These are phyloP conservation scores for Potentilla sterilis DNA, from an alignment of 306 rosid species.

Conservation along the genomic window DNA sequence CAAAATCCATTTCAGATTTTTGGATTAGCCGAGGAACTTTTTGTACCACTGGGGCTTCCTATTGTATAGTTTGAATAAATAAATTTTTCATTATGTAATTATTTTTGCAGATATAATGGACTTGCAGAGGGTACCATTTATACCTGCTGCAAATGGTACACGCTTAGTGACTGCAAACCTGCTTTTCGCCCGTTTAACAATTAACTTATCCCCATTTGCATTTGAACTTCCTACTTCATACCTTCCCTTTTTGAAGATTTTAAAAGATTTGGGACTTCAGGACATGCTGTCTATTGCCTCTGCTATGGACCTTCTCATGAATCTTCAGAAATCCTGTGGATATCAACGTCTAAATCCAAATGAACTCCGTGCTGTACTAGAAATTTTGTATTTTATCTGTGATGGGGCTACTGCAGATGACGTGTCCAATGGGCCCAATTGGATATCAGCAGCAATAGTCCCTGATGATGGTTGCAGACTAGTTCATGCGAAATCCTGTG, in stretches of 20 bases:
- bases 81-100: neutral
- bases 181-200: conserved; percentile 73
- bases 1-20: neutral
- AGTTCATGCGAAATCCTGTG: conserved; percentile 81
- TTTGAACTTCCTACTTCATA: conserved; percentile 85
- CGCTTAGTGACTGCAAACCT: conserved; percentile 79
- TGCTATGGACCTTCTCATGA: conserved; percentile 76
- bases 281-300: conserved; percentile 69
- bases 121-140: conserved; percentile 68
- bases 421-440: conserved; percentile 35
- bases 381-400: conserved; percentile 75
- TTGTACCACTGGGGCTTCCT: neutral
- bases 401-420: conserved; percentile 53
- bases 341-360: conserved; percentile 93
- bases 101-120: conserved; percentile 61
- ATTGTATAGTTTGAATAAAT: neutral
- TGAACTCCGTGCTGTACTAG: conserved; percentile 95
- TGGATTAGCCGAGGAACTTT: neutral
- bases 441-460: conserved; percentile 74
- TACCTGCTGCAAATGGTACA: conserved; percentile 95
- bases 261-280: conserved; percentile 89
- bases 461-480: conserved; percentile 97
- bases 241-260: conserved; percentile 80
- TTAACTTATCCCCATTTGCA: conserved; percentile 94
- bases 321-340: conserved; percentile 84